phyloP scores from a whole-genome alignment of 1,284 basidiomycete species.

The Sporisorium scitamineum region DNA sequence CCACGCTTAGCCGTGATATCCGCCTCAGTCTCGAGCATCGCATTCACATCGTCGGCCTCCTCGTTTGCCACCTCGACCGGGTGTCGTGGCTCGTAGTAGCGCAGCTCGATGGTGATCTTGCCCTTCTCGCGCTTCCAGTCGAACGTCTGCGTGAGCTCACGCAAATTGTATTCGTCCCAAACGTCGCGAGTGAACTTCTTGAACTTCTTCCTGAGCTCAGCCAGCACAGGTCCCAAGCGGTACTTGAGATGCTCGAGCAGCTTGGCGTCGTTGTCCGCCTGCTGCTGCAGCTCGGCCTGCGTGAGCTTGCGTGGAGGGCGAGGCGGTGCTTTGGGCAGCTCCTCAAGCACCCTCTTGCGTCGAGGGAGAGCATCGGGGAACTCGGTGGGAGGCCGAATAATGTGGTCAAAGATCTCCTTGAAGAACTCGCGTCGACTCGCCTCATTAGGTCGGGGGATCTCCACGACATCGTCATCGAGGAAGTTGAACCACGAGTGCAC shows the following conservation, averaged over 20 bases:
- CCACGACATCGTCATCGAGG: constrained; percentile 80
- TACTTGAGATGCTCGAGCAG: constrained; percentile 86
- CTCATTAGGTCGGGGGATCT: constrained; percentile 71
- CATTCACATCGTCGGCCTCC: constrained; percentile 18
- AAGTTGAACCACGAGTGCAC: constrained; percentile 92
- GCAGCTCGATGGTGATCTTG: constrained; percentile 74
- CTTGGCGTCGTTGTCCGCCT: constrained; percentile 83
- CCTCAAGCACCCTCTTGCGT: constrained; percentile 85
- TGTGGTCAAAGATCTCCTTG: constrained; percentile 70
- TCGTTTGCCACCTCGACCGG: constrained; percentile 13
- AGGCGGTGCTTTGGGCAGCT: constrained; percentile 88
- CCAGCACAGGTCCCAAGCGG: constrained; percentile 85
- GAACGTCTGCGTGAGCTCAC: constrained; percentile 67
- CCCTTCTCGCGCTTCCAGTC: constrained; percentile 61
- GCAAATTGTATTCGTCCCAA: constrained; percentile 71
- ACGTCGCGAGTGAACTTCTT: constrained; percentile 88
- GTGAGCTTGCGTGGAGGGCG: constrained; percentile 85
- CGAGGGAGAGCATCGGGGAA: constrained; percentile 92
- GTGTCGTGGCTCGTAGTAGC: constrained; percentile 73
- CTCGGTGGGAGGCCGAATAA: constrained; percentile 78
- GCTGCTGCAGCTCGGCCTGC: constrained; percentile 83
- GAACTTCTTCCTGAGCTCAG: constrained; percentile 91
- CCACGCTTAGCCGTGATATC: constrained; percentile 33
- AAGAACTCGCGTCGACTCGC: constrained; percentile 84
- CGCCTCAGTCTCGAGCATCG: constrained; percentile 48